Percentiles rank a stretch among this genome's conserved stretches.
Evolutionary conservation across 352 stramenopile genomes (phyloP).

Genomic region (Pythium angustatum): DNA sequence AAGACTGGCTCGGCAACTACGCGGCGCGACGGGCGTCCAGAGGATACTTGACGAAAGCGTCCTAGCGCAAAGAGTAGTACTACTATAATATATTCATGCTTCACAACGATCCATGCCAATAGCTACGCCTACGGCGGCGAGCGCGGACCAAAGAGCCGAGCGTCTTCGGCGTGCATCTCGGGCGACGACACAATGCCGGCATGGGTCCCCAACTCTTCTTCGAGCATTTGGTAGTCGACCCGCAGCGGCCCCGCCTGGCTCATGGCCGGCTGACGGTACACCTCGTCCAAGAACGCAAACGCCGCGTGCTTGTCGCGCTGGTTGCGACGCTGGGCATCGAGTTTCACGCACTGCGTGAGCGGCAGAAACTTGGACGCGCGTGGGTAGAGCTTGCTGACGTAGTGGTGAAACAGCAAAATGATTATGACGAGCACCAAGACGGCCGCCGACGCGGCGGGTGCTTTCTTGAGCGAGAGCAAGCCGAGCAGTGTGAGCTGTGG

Average conservation of each 20-base stretch:
- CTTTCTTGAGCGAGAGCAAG: slow-evolving; percentile 79
- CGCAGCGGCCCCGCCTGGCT: slow-evolving; percentile 46
- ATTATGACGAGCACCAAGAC: slow-evolving; percentile 37
- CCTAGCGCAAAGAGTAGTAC: too few relatives aligned
- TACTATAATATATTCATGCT: slow-evolving; percentile 1
- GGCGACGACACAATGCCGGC: slow-evolving; percentile 39
- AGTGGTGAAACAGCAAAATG: slow-evolving; percentile 65
- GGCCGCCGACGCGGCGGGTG: slow-evolving; percentile 25
- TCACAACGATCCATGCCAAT: slow-evolving; percentile 8
- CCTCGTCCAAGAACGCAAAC: slow-evolving; percentile 69
- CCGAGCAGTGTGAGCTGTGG: slow-evolving; percentile 77
- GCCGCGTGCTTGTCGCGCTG: slow-evolving; percentile 36
- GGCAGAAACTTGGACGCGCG: slow-evolving; percentile 61
- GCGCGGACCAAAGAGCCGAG: slow-evolving; percentile 43
- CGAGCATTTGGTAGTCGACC: slow-evolving; percentile 63
- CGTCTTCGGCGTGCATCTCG: slow-evolving; percentile 44
- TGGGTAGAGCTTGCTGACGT: slow-evolving; percentile 57
- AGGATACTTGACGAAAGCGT: slow-evolving; percentile 32
- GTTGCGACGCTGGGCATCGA: slow-evolving; percentile 49
- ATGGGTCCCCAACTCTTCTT: slow-evolving; percentile 36
- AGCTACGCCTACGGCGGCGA: too few relatives aligned
- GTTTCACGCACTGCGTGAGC: slow-evolving; percentile 52
- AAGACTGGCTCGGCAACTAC: slow-evolving; percentile 38
- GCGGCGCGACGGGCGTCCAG: slow-evolving; percentile 18
- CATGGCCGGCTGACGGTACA: slow-evolving; percentile 76